Base-by-base conservation (phyloP, 2,329 filamentous ascomycete genomes). In the Geosmithia flava region DNA sequence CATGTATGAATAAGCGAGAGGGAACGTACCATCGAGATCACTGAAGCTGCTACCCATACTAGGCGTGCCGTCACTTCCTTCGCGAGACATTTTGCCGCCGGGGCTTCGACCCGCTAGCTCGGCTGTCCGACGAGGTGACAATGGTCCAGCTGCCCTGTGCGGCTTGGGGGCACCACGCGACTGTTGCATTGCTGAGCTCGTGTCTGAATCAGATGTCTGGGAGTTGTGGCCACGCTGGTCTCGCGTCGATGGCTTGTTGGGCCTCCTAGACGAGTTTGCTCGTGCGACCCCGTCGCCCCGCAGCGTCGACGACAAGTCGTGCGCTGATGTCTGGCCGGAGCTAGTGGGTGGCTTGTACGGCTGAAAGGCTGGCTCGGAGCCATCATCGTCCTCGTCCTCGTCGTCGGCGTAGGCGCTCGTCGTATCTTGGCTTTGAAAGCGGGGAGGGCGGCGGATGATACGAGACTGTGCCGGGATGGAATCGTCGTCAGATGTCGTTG, bases 1-100 rank as follows among this genome's bases (percentile, higher is more conserved):
- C 13, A 39, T 15, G 40, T 29, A 42, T 29, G 29, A 4, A 5
- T 33, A 29, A 33, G 20, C 40, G 50, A n/a, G 47, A 17, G 45
- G 20, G 42, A 50, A 55, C 62, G 51, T 68, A 78, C 85, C 85
- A 60, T 91, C 87, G 42, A 94, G 72, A 66, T 93, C 87, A 63
- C 85, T 91, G 57, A 88, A 93, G 56, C 85, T 90, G 61, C 86
- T 91, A 1, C 86, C 85, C 80, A 89, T 88, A 56, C 84, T 88
- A 1, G 83, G 84, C 15, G 81, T 83, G 15, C 83, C 83, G 52
- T 88, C 83, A 57, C 83, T 87, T 13, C 78, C 78, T 52, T 84
- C 80, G 13, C 73, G 71, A 1, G 75, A 76, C 0, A 68, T 71
- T 55, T 74, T 74, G 8, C 64, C 66, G 8, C 66, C 63, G 2